Percentiles rank a stretch among this genome's conserved stretches.
Conservation (phyloP, 1,284 basidiomycete species). For the Kwoniella shivajii region DNA sequence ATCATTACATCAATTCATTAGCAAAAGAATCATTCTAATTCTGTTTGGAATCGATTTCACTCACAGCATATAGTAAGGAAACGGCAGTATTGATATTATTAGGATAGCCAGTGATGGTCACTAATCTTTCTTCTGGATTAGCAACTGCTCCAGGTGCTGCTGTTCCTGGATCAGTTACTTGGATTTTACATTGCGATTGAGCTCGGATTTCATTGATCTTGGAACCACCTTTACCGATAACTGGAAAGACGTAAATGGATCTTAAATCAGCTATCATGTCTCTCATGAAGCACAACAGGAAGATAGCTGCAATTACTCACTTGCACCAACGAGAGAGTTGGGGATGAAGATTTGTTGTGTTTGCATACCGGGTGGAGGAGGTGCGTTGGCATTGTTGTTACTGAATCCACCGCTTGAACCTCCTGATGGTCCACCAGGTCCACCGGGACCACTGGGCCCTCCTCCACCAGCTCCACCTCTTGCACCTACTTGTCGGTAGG, state of each 20-base stretch:
- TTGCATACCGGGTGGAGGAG: conserved; percentile 59
- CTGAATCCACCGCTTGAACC: conserved; percentile 15
- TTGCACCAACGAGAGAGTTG: conserved; percentile 94
- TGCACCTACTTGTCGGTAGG: conserved; percentile 48
- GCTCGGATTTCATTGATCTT: conserved; percentile 99
- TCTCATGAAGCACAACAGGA: neutral
- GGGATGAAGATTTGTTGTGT: conserved; percentile 99
- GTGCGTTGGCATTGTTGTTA: conserved; percentile 27
- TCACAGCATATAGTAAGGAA: conserved; percentile 70
- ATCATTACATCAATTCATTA: neutral
- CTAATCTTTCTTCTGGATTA: conserved; percentile 78
- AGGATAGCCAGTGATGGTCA: conserved; percentile 92
- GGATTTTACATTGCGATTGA: conserved; percentile 92
- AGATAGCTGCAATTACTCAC: conserved; percentile 39
- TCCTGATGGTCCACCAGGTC: conserved; percentile 1
- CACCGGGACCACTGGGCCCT: conserved; percentile 13
- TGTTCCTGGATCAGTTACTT: conserved; percentile 95
- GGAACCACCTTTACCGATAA: conserved; percentile 96
- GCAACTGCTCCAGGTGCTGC: conserved; percentile 55
- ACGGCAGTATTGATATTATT: conserved; percentile 96
- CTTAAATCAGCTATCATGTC: neutral
- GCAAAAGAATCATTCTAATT: too few species aligned
- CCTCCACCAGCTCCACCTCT: conserved; percentile 26
- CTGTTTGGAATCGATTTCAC: neutral
- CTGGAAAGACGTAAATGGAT: conserved; percentile 21